Conservation (phyloP, 2,329 filamentous ascomycete genomes). For the Aureobasidium zeae region DNA sequence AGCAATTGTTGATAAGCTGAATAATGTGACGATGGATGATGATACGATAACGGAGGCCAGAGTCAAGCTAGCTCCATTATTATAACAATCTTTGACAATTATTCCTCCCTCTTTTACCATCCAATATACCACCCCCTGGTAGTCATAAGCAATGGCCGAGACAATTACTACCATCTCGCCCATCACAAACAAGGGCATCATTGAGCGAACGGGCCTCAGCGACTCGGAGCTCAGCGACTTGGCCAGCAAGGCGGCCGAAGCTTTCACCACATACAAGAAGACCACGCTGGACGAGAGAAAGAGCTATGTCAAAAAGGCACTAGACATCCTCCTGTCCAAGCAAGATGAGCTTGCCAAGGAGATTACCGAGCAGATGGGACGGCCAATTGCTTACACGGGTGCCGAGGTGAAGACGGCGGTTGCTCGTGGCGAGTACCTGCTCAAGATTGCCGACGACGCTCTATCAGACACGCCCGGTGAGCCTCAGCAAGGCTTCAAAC, state of each 20-base stretch:
- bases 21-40: too few relatives aligned
- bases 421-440: conserved; percentile 73
- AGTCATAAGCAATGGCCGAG: too few relatives aligned
- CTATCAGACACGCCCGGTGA: conserved; percentile 76
- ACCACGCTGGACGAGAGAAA: conserved; percentile 68
- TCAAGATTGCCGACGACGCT: conserved; percentile 71
- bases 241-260: conserved; percentile 61
- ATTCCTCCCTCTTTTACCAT: too few relatives aligned
- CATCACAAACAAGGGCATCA: conserved; percentile 72
- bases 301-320: conserved; percentile 68
- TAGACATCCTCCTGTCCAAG: conserved; percentile 59
- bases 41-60: too few relatives aligned
- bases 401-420: conserved; percentile 80
- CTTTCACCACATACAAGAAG: conserved; percentile 68
- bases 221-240: conserved; percentile 60
- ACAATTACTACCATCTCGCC: conserved; percentile 76
- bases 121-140: too few relatives aligned
- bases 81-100: too few relatives aligned
- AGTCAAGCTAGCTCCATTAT: too few relatives aligned
- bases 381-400: conserved; percentile 77
- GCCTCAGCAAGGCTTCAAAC: conserved; percentile 75
- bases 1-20: too few relatives aligned
- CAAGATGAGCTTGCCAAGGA: conserved; percentile 76
- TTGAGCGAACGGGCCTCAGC: conserved; percentile 68
- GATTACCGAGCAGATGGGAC: conserved; percentile 88